phyloP scores from a whole-genome alignment of 768 basidiomycete species.

The Saitozyma podzolica region DNA sequence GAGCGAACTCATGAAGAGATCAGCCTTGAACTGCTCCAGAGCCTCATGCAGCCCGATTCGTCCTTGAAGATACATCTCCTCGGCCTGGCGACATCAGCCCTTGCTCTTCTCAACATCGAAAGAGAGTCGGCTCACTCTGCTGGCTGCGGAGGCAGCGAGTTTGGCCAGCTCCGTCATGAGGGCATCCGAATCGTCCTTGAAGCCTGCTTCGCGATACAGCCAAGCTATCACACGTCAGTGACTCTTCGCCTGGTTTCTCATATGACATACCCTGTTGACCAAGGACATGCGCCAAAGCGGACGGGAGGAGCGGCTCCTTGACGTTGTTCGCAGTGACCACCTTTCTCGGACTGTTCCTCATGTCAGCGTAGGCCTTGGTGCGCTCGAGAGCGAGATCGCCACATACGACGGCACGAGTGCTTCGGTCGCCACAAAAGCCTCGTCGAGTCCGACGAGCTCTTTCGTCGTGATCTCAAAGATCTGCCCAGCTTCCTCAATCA shows the following conservation, averaged over 20 bases:
- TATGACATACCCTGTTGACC: constrained; percentile 52
- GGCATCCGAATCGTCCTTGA: background rate
- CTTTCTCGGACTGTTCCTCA: constrained; percentile 17
- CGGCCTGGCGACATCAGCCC: constrained; percentile 58
- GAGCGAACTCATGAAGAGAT: constrained; percentile 86
- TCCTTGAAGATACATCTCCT: constrained; percentile 72
- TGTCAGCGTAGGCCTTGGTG: constrained; percentile 28
- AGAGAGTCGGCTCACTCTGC: background rate
- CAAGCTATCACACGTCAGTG: background rate
- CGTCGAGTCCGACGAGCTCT: constrained; percentile 55
- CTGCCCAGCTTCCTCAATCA: constrained; percentile 61
- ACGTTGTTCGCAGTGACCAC: background rate
- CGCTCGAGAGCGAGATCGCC: background rate
- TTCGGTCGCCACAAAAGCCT: constrained; percentile 52
- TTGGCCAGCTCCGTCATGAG: background rate
- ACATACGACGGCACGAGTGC: constrained; percentile 38
- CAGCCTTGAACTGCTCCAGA: constrained; percentile 73
- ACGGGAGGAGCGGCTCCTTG: constrained; percentile 33
- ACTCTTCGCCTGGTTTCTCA: background rate
- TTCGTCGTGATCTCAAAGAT: constrained; percentile 54
- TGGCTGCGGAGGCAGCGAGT: background rate
- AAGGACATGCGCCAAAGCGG: constrained; percentile 34
- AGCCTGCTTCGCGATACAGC: constrained; percentile 4
- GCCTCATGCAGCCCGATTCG: constrained; percentile 75
- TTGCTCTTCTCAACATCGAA: constrained; percentile 43